These are phyloP conservation scores for Carex scoparia DNA, from an alignment of 176 grass and related monocot species.

Conservation along the genomic window DNA sequence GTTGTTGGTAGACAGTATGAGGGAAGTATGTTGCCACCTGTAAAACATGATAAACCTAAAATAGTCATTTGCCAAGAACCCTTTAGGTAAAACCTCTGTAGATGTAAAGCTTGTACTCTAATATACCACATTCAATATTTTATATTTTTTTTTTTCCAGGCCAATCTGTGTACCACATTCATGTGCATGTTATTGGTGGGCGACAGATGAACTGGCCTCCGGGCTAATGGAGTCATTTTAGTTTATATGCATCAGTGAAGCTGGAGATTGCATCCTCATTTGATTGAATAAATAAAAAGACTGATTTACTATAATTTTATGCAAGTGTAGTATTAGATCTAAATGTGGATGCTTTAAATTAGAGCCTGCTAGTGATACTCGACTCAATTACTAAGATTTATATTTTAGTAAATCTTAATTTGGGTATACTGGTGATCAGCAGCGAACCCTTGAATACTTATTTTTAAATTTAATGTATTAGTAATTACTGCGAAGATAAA, in stretches of 20 bases:
- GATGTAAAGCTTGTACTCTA: neutral
- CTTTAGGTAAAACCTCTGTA: neutral
- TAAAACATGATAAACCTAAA: neutral
- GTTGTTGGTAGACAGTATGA: neutral
- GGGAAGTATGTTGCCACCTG: neutral
- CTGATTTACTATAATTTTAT: neutral
- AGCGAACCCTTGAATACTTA: neutral
- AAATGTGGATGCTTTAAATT: conserved; percentile 6
- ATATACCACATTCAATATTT: neutral
- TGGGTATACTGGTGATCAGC: neutral
- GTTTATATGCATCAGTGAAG: neutral
- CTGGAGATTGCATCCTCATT: neutral
- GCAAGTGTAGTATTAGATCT: neutral
- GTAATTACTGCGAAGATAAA: neutral
- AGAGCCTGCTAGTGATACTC: neutral
- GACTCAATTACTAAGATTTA: neutral
- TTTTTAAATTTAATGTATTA: neutral
- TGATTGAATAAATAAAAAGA: neutral
- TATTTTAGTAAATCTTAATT: neutral
- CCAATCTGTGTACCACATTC: conserved; percentile 90
- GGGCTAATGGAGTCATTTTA: conserved; percentile 38
- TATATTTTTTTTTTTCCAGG: conserved; percentile 37
- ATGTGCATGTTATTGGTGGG: conserved; percentile 86
- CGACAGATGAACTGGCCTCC: conserved; percentile 91
- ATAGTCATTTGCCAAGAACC: neutral